Conservation (phyloP, 495 filamentous ascomycete genomes). For the Penicillium robsamsonii region DNA sequence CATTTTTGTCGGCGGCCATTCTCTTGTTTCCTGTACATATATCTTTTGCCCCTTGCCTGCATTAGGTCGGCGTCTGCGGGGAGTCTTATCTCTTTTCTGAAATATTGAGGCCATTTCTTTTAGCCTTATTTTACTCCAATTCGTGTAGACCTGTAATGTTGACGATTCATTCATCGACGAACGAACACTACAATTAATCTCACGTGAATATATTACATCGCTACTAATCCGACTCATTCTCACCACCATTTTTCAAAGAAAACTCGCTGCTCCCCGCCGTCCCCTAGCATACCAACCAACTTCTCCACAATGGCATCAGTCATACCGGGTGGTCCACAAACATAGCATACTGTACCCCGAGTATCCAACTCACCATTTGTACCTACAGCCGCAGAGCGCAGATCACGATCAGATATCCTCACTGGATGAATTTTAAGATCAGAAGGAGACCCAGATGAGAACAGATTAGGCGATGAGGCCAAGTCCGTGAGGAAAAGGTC, state of each 20-base stretch:
- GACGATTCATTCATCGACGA: slow-evolving; percentile 1
- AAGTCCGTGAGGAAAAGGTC: slow-evolving; percentile 43
- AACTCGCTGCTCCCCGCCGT: slow-evolving; percentile 53
- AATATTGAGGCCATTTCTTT: slow-evolving; percentile 23
- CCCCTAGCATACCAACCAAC: slow-evolving; percentile 48
- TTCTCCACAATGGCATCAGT: slow-evolving; percentile 72
- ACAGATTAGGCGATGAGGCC: slow-evolving; percentile 3
- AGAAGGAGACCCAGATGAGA: slow-evolving; percentile 13
- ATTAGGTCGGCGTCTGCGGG: slow-evolving; percentile 27
- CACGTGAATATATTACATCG: neutral
- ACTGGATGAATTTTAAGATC: slow-evolving; percentile 40
- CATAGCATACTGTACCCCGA: slow-evolving; percentile 60
- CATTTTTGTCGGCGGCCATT: slow-evolving; percentile 7
- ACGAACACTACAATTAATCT: neutral
- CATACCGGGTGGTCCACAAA: slow-evolving; percentile 79
- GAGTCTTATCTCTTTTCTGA: slow-evolving; percentile 22
- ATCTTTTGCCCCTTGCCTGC: slow-evolving; percentile 22
- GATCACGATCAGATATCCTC: slow-evolving; percentile 37
- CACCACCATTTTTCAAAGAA: slow-evolving; percentile 91
- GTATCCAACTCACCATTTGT: slow-evolving; percentile 36
- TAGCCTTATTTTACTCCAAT: slow-evolving; percentile 11
- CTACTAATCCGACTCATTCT: neutral
- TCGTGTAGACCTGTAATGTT: neutral
- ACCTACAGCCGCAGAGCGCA: slow-evolving; percentile 45
- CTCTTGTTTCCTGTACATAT: slow-evolving; percentile 30